A percentile compares a stretch with the other conserved stretches of the same genome.
Conservation (phyloP, 2,329 filamentous ascomycete genomes). For the Botryotinia calthae region DNA sequence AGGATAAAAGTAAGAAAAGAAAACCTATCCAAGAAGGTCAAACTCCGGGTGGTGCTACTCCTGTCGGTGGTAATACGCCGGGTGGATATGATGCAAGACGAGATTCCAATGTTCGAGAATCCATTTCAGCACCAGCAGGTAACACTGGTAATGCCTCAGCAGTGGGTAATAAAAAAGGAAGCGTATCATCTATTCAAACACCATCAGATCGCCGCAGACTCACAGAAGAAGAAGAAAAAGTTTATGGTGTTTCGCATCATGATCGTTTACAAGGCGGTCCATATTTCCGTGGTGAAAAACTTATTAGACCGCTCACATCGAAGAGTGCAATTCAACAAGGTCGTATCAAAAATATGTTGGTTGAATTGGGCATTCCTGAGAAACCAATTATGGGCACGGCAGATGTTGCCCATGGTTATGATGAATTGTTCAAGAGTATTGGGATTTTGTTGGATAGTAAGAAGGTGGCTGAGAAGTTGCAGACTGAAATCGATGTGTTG, state of each 20-base stretch:
- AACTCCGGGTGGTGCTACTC: slow-evolving; percentile 43
- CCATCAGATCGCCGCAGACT: slow-evolving; percentile 65
- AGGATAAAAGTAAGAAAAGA: slow-evolving; percentile 87
- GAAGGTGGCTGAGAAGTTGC: slow-evolving; percentile 73
- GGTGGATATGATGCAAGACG: slow-evolving; percentile 41
- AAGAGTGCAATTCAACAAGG: slow-evolving; percentile 74
- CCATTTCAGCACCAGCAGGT: slow-evolving; percentile 39
- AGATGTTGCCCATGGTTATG: slow-evolving; percentile 69
- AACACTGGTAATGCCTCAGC: slow-evolving; percentile 32
- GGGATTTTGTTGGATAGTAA: slow-evolving; percentile 67
- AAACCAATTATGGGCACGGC: slow-evolving; percentile 71
- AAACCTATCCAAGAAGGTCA: slow-evolving; percentile 61
- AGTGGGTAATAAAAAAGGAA: slow-evolving; percentile 36
- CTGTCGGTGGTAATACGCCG: slow-evolving; percentile 37
- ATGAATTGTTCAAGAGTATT: slow-evolving; percentile 66
- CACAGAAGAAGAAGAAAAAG: slow-evolving; percentile 68
- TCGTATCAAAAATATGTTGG: slow-evolving; percentile 70
- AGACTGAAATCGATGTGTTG: slow-evolving; percentile 64
- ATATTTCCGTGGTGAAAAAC: slow-evolving; percentile 81
- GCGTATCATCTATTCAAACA: slow-evolving; percentile 25
- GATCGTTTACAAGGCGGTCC: slow-evolving; percentile 84
- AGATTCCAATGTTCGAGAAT: slow-evolving; percentile 39
- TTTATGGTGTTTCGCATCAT: slow-evolving; percentile 81
- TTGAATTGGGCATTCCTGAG: slow-evolving; percentile 66
- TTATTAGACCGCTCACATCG: slow-evolving; percentile 74